Evolutionary conservation across 2,329 filamentous ascomycete species (phyloP).

Genomic region (Colletotrichum sp.): DNA sequence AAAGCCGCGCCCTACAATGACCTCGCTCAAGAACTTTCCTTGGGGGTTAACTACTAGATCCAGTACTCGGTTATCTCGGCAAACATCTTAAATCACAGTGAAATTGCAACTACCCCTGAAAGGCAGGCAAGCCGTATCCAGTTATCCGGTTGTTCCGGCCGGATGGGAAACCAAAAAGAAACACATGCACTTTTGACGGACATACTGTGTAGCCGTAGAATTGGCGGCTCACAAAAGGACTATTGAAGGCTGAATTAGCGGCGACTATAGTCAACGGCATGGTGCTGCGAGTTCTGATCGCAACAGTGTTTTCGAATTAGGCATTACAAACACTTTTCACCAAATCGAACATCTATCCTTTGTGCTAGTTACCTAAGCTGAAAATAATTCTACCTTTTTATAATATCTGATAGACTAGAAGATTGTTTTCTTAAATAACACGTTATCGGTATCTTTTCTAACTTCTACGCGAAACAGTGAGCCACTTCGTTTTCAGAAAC

Average conservation of each 20-base stretch:
- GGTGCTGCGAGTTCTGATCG: not conserved
- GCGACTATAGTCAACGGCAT: not conserved
- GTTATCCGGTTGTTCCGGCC: not conserved
- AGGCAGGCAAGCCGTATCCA: not conserved
- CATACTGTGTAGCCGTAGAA: fast-evolving
- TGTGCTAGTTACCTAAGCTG: not conserved
- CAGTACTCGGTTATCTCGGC: not conserved
- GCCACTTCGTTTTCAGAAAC: fast-evolving
- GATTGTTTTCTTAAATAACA: not conserved
- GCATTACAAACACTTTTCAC: not conserved
- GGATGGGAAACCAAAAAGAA: fast-evolving
- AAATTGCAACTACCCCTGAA: not conserved
- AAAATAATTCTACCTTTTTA: not conserved
- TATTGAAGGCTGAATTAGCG: not conserved
- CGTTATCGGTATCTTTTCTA: no score
- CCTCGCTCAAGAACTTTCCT: not conserved
- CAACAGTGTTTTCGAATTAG: not conserved
- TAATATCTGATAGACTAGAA: not conserved
- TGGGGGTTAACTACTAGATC: not conserved
- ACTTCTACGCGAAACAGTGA: not conserved
- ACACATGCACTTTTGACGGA: fast-evolving
- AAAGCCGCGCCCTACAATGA: fast-evolving
- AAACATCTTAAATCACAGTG: not conserved
- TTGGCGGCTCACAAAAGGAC: not conserved
- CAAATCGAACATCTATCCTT: not conserved